A percentile compares a stretch with the other conserved stretches of the same genome.
These are phyloP conservation scores for Fagopyrum esculentum DNA, from an alignment of 148 eudicot species.

Conservation along the genomic window DNA sequence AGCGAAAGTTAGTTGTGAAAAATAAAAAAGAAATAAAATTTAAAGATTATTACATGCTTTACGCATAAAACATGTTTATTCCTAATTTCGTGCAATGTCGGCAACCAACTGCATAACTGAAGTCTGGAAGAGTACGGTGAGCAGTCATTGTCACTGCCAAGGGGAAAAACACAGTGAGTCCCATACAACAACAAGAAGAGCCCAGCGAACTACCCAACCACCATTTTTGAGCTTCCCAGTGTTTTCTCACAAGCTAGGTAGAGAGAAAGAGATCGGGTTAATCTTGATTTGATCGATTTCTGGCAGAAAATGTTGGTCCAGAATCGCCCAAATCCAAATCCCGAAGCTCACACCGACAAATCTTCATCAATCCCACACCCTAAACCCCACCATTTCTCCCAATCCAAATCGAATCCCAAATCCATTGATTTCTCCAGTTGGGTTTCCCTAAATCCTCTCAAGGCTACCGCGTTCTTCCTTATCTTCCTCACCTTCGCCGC, in stretches of 20 bases:
- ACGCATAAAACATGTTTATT: not conserved
- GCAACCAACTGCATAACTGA: not conserved
- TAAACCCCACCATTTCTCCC: constrained; percentile 15
- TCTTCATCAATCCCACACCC: not conserved
- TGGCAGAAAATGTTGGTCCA: constrained; percentile 21
- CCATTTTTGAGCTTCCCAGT: constrained; percentile 9
- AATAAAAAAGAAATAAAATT: not conserved
- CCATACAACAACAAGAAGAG: not conserved
- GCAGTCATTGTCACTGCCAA: constrained; percentile 4
- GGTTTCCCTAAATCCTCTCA: constrained; percentile 18
- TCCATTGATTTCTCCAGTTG: constrained; percentile 21
- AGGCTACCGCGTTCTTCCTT: constrained; percentile 17
- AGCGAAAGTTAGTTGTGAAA: not conserved
- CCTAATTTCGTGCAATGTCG: constrained; percentile 2
- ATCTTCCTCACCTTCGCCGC: constrained; percentile 23
- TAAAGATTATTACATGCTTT: not conserved
- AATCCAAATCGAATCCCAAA: constrained; percentile 17
- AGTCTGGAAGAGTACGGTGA: not conserved
- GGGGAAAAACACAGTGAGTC: not conserved
- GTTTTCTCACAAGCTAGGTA: not conserved
- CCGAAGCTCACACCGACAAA: constrained; percentile 9
- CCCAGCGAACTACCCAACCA: constrained; percentile 11
- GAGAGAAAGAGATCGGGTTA: not conserved
- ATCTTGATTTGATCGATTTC: not conserved
- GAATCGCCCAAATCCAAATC: constrained; percentile 18